Base-by-base conservation (phyloP, 371 early-diverging fungal genomes). In the Rhizoclosmatium hyalinum region DNA sequence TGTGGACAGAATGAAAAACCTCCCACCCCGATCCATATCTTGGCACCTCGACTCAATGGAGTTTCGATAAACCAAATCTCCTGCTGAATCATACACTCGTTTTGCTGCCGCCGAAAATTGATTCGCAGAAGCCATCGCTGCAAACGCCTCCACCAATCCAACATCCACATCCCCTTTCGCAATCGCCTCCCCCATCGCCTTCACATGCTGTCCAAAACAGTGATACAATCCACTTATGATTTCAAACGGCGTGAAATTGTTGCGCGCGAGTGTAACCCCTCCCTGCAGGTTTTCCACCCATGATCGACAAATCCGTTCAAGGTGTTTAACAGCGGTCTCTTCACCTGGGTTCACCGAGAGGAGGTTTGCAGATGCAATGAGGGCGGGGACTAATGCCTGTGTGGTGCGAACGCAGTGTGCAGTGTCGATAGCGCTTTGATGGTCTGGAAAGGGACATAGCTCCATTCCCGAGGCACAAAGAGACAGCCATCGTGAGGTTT, bases 201-300 rank as follows among this genome's bases (percentile, higher is more conserved):
- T 56, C 5, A 14, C 12, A 41, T 57, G 64, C 39, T 41, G n/a
- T 19, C 19, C 58, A 53, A 44, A 73, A 39, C 57, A 56, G 4
- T 24, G 44, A 39, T 21, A 14, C 14, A 75, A 62, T 17, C 82
- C 83, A n/a, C 71, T 47, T 21, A 85, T 53, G 14, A 85, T 63
- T 39, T 87, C 84, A 19, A 71, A 45, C 42, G 79, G 76, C 46
- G 80, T 71, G 65, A 83, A 87, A 14, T 80, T 60, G 24, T 78
- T 81, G 14, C 66, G 46, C 24, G 50, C 66, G 4, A 66, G 19
- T n/a, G 43, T 24, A 10, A 50, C 12, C 24, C 21, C 53, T 3
- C 42, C 44, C 58, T 75, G 72, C 19, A 83, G 57, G 21, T 56
- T 46, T 8, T 77, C 80, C 55, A 76, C 78, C 80, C 80, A 85